Evolutionary conservation across 768 basidiomycete genomes (phyloP).

Genomic region (Thelephora ganbajun): DNA sequence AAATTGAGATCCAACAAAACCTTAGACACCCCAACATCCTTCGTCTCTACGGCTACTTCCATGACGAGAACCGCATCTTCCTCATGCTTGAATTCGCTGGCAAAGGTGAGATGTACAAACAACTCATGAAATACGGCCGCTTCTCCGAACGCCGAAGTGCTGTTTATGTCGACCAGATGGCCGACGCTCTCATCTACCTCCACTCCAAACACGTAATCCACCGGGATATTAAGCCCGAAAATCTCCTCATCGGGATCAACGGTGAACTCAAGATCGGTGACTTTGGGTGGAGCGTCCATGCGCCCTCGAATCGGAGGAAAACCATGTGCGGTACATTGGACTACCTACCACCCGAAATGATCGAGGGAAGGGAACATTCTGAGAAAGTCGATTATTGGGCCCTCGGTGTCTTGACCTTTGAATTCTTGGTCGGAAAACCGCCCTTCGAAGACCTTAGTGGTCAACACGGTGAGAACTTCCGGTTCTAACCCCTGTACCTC

Average conservation of each 20-base stretch:
- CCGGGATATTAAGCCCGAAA: slow-evolving; percentile 98
- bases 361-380: slow-evolving; percentile 79
- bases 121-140: slow-evolving; percentile 70
- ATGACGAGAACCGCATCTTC: slow-evolving; percentile 95
- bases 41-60: slow-evolving; percentile 93
- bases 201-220: slow-evolving; percentile 97
- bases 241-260: slow-evolving; percentile 84
- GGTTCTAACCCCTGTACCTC: slow-evolving; percentile 1
- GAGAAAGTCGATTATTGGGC: slow-evolving; percentile 96
- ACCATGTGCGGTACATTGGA: slow-evolving; percentile 94
- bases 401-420: slow-evolving; percentile 89
- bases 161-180: slow-evolving; percentile 95
- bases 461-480: slow-evolving; percentile 42
- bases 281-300: slow-evolving; percentile 98
- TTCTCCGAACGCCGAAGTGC: slow-evolving; percentile 85
- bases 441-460: slow-evolving; percentile 81
- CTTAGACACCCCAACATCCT: slow-evolving; percentile 91
- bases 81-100: slow-evolving; percentile 97
- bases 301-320: slow-evolving; percentile 76
- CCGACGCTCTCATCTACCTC: slow-evolving; percentile 84
- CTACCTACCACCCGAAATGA: slow-evolving; percentile 98
- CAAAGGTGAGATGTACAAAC: slow-evolving; percentile 94
- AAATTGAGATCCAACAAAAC: slow-evolving; percentile 97
- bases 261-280: slow-evolving; percentile 97
- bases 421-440: slow-evolving; percentile 77